phyloP scores from a whole-genome alignment of 305 asterid genomes.

The Andrographis paniculata region DNA sequence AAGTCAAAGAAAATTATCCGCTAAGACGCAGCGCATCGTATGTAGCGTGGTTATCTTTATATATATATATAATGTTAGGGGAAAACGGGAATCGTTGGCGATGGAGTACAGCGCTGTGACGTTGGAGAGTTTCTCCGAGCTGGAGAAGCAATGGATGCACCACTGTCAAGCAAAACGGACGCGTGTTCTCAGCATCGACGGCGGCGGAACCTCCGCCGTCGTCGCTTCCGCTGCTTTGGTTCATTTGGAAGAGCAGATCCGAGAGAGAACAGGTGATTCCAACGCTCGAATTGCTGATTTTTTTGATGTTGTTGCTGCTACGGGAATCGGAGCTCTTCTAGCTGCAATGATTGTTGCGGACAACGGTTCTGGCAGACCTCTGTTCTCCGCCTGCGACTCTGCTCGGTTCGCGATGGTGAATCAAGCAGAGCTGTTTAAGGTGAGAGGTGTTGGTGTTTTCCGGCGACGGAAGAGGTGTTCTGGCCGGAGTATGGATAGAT shows the following conservation, averaged over 20 bases:
- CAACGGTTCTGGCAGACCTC: conserved; percentile 70
- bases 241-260: conserved; percentile 80
- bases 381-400: conserved; percentile 53
- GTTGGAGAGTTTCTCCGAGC: conserved; percentile 63
- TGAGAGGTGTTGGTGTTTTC: conserved; percentile 29
- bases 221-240: conserved; percentile 54
- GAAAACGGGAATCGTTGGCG: neutral
- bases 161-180: conserved; percentile 64
- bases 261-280: conserved; percentile 49
- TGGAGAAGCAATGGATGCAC: conserved; percentile 83
- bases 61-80: no score
- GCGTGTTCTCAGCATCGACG: conserved; percentile 68
- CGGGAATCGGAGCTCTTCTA: conserved; percentile 76
- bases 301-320: conserved; percentile 75
- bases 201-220: conserved; percentile 56
- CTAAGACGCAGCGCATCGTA: no score
- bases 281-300: conserved; percentile 61
- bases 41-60: no score
- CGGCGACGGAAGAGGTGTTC: conserved; percentile 41
- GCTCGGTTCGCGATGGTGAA: conserved; percentile 39
- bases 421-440: conserved; percentile 34
- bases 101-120: conserved; percentile 72
- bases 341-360: conserved; percentile 70
- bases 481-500: conserved; percentile 49
- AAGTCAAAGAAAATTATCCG: no score